Evolutionary conservation across 2,329 filamentous ascomycete species (phyloP).

Genomic region (Xylariaceae sp.): DNA sequence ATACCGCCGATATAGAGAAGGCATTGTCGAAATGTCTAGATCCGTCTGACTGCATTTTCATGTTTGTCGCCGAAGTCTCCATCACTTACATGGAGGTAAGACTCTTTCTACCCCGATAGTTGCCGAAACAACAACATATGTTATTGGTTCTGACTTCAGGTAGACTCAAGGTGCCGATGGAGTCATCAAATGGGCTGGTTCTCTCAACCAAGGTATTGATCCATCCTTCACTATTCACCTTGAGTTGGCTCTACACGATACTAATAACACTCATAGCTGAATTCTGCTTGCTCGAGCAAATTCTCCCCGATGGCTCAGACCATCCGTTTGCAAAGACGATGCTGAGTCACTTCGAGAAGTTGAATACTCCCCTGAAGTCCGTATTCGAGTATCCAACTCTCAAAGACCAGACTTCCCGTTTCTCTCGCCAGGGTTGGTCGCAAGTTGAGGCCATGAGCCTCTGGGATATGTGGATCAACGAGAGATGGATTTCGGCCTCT

Average conservation of each 20-base stretch:
- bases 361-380: slow-evolving; percentile 72
- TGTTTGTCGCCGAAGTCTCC: slow-evolving; percentile 87
- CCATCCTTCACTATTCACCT: not conserved
- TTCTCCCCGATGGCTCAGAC: slow-evolving; percentile 68
- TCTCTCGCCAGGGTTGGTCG: slow-evolving; percentile 63
- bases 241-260: not conserved
- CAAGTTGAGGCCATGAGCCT: slow-evolving; percentile 60
- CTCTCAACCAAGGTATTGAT: slow-evolving; percentile 56
- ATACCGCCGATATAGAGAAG: slow-evolving; percentile 56
- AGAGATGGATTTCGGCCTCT: slow-evolving; percentile 55
- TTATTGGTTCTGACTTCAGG: not conserved
- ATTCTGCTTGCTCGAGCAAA: slow-evolving; percentile 84
- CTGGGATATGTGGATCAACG: slow-evolving; percentile 77
- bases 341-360: slow-evolving; percentile 75
- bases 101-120: not conserved
- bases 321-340: slow-evolving; percentile 86
- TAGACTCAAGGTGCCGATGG: slow-evolving; percentile 60
- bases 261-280: slow-evolving; percentile 46
- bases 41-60: slow-evolving; percentile 53
- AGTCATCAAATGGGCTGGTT: slow-evolving; percentile 73
- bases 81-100: slow-evolving; percentile 75
- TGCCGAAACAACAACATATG: not conserved
- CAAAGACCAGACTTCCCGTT: slow-evolving; percentile 62
- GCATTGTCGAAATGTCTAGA: slow-evolving; percentile 56
- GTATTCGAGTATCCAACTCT: slow-evolving; percentile 64